Percentiles rank a stretch among this genome's conserved stretches.
phyloP scores from a whole-genome alignment of 495 filamentous ascomycete species.

The Penicillium roqueforti region DNA sequence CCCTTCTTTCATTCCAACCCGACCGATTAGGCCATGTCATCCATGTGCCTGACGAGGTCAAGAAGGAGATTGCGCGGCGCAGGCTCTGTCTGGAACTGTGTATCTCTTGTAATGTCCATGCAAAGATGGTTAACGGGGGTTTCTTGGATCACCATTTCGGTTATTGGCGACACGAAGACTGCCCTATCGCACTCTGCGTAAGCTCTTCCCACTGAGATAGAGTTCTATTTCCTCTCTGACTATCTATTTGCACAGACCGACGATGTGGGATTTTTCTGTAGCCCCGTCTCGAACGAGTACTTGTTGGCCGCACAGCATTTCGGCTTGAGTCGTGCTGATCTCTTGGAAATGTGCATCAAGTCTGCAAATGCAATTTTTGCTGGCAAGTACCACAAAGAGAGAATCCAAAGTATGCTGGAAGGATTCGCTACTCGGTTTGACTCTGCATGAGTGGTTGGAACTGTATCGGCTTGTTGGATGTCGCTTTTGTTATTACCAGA shows the following conservation, averaged over 20 bases:
- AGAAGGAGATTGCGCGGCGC: constrained; percentile 49
- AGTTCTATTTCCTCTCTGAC: not conserved
- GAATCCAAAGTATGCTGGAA: constrained; percentile 30
- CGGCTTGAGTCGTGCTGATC: constrained; percentile 47
- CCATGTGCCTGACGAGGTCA: constrained; percentile 57
- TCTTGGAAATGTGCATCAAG: constrained; percentile 53
- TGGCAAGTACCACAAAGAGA: constrained; percentile 54
- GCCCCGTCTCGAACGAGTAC: constrained; percentile 77
- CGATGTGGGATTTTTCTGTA: constrained; percentile 81
- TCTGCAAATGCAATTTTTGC: constrained; percentile 63
- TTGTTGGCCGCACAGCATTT: constrained; percentile 69
- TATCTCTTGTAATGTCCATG: constrained; percentile 76
- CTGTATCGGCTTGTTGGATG: not conserved
- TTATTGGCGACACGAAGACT: constrained; percentile 53
- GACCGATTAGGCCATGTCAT: constrained; percentile 78
- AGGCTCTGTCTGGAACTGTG: constrained; percentile 69
- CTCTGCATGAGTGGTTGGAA: not conserved
- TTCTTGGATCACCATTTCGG: constrained; percentile 71
- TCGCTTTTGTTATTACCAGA: not conserved
- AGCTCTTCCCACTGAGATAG: constrained; percentile 28
- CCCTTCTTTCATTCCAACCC: constrained; percentile 60
- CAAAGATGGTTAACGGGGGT: constrained; percentile 64
- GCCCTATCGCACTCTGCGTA: constrained; percentile 57
- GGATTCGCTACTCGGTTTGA: not conserved
- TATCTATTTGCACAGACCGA: constrained; percentile 57